These are phyloP conservation scores for Huntiella bhutanensis DNA, from an alignment of 2,329 filamentous ascomycete species.

Conservation along the genomic window DNA sequence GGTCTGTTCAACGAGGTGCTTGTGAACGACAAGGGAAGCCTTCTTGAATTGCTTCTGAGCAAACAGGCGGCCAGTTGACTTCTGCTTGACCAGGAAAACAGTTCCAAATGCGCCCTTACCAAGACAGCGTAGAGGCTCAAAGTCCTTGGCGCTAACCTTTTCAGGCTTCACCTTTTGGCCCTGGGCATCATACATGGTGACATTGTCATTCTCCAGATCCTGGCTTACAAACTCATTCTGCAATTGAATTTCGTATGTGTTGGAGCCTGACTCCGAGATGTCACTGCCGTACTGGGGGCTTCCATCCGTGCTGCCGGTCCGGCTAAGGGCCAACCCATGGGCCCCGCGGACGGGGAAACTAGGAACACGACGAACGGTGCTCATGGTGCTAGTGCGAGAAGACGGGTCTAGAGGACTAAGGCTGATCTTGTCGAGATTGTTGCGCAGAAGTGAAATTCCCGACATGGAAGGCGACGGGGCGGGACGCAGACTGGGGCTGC, in stretches of 20 bases:
- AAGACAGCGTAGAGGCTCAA: conserved; percentile 75
- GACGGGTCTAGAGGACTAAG: conserved; percentile 34
- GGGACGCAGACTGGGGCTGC: conserved; percentile 39
- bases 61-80: conserved; percentile 68
- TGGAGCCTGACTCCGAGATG: conserved; percentile 46
- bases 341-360: conserved; percentile 7
- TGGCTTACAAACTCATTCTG: conserved; percentile 56
- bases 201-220: conserved; percentile 11
- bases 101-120: conserved; percentile 95
- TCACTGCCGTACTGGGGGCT: conserved; percentile 34
- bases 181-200: conserved; percentile 21
- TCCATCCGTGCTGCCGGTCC: conserved; percentile 36
- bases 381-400: conserved; percentile 35
- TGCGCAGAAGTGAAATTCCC: conserved; percentile 66
- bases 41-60: conserved; percentile 99
- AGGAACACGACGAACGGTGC: conserved; percentile 8
- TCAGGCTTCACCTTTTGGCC: conserved; percentile 21
- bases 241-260: conserved; percentile 69
- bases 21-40: conserved; percentile 84
- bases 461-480: conserved; percentile 36
- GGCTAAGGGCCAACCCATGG: conserved; percentile 29
- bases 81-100: conserved; percentile 82
- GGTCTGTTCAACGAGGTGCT: conserved; percentile 89
- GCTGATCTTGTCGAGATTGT: conserved; percentile 49
- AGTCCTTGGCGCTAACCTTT: conserved; percentile 86